Conservation (phyloP, 208 protist genomes). For the Novymonas esmeraldas region DNA sequence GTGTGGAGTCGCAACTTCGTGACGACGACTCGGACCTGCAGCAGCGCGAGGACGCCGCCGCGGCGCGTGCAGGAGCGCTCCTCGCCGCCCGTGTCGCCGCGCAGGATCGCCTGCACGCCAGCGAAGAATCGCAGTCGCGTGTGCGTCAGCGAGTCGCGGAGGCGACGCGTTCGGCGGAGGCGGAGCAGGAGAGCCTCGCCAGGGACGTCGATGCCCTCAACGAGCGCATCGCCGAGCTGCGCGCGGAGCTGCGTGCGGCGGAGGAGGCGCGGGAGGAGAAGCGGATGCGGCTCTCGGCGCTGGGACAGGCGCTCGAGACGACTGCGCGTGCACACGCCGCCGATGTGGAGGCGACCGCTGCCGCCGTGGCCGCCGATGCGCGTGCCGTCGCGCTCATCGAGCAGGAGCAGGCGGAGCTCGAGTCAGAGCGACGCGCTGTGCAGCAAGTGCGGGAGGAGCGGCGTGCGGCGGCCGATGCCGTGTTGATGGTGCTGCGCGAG, state of each 20-base stretch:
- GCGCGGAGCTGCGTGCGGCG: conserved; percentile 29
- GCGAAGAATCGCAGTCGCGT: conserved; percentile 1
- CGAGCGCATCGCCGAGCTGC: conserved; percentile 15
- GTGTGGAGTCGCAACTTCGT: conserved; percentile 9
- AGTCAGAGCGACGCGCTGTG: not conserved
- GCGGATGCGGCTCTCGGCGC: conserved; percentile 3
- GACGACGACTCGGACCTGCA: conserved; percentile 19
- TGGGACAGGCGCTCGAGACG: conserved; percentile 3
- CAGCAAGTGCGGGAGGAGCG: not conserved
- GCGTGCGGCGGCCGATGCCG: not conserved
- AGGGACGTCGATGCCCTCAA: conserved; percentile 17
- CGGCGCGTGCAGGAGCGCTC: conserved; percentile 2
- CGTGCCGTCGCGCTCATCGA: not conserved
- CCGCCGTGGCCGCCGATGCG: not conserved
- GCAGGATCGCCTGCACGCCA: not conserved
- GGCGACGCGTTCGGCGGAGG: conserved; percentile 9
- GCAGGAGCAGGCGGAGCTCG: conserved; percentile 5
- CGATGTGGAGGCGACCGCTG: conserved; percentile 9
- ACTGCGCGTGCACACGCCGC: conserved; percentile 1
- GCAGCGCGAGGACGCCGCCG: conserved; percentile 8
- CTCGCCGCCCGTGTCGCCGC: not conserved
- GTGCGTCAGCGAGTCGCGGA: conserved; percentile 14
- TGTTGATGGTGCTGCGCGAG: not conserved
- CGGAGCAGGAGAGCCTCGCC: conserved; percentile 15
- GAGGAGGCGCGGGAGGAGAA: conserved; percentile 28